Base-by-base conservation (phyloP, 169 alveolate species). In the Blepharisma undulans region DNA sequence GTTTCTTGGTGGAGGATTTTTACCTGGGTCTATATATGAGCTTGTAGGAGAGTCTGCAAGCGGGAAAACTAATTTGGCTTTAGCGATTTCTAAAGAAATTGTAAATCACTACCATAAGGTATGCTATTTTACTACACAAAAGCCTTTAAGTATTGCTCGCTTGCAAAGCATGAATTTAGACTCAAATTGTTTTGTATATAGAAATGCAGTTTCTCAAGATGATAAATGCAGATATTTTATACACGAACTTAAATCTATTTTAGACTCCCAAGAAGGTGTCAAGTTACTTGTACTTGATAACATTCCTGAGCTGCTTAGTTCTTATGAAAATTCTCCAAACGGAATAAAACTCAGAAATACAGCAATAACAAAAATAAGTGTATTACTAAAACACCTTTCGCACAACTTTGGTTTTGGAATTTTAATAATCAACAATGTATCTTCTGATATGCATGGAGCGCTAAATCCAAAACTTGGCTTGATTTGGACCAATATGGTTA, bases 61-160 rank as follows among this genome's bases (percentile, higher is more conserved):
- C 27, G 89, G 89, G 36, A 82, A 82, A 59, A 82, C 89, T 21
- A 82, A 82, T 60, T 82, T 82, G 25, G 29, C 77, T 22, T 60
- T 82, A 22, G 61, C 33, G n/a, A 22, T 82, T 10, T 21, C 34
- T 82, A 82, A 82, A 60, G 34, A 78, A 27, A 78, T 78, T 0
- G 30, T 25, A 16, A 32, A 18, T 0, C 77, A 34, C 12, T 12
- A 79, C 12, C 8, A 22, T 33, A 21, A 60, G 18, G 29, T 21
- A 1, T 82, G 29, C 60, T 82, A 36, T 30, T 22, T 48, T 22
- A 10, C 72, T 6, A 82, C 89, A 22, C 89, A 36, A 60, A 82
- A 82, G 48, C 89, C 89, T 21, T 27, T 82, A 33, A 82, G 89
- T 82, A 19, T 25, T 32, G 25, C 61, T 48, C 27, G 89, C 22